Evolutionary conservation across 176 grass and related monocot genomes (phyloP).

Genomic region (Zoysia japonica): DNA sequence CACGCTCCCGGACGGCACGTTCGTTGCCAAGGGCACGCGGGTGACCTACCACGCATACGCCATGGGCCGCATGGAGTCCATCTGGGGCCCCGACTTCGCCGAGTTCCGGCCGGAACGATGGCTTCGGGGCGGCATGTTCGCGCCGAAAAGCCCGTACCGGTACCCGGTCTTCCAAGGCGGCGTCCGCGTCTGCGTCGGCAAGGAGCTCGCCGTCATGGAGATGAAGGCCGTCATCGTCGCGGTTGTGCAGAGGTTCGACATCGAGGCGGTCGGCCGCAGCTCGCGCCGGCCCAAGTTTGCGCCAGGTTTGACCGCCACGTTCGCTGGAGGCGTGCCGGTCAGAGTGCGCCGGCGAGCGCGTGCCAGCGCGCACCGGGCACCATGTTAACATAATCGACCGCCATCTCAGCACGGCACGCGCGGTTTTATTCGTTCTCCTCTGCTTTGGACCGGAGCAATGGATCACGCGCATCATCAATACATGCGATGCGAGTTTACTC

Average conservation of each 20-base stretch:
- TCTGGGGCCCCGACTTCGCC: constrained; percentile 72
- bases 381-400: constrained; percentile 9
- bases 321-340: constrained; percentile 73
- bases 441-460: constrained; percentile 17
- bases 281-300: constrained; percentile 58
- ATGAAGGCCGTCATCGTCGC: constrained; percentile 76
- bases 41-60: constrained; percentile 83
- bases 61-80: constrained; percentile 79
- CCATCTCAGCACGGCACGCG: constrained; percentile 8
- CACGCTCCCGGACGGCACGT: constrained; percentile 72
- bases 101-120: constrained; percentile 76
- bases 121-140: constrained; percentile 54
- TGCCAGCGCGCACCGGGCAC: not conserved
- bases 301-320: constrained; percentile 64
- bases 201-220: constrained; percentile 84
- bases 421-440: constrained; percentile 25
- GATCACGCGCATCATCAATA: not conserved
- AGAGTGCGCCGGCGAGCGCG: constrained; percentile 49
- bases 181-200: constrained; percentile 76
- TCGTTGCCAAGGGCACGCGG: constrained; percentile 52
- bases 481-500: constrained; percentile 5
- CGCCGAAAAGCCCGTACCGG: constrained; percentile 65
- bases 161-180: constrained; percentile 93
- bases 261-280: constrained; percentile 50
- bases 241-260: constrained; percentile 67